A percentile compares a stretch with the other conserved stretches of the same genome.
These are phyloP conservation scores for Agaricus blazei DNA, from an alignment of 768 basidiomycete species.

Conservation along the genomic window DNA sequence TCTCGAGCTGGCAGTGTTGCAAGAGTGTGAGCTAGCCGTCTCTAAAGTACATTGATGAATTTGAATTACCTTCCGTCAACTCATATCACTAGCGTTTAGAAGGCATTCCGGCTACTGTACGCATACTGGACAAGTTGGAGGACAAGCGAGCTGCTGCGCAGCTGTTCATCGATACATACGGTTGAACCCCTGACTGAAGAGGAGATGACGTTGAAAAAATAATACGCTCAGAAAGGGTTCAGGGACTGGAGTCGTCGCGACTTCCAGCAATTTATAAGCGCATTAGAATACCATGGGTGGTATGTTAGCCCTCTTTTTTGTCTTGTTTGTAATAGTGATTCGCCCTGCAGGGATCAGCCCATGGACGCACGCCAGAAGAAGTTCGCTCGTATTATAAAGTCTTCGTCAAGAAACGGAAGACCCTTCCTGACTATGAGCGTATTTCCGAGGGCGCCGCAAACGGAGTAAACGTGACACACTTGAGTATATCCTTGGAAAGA, in stretches of 20 bases:
- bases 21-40: slow-evolving; percentile 82
- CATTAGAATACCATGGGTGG: slow-evolving; percentile 68
- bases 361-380: slow-evolving; percentile 68
- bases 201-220: slow-evolving; percentile 77
- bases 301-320: slow-evolving; percentile 25
- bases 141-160: slow-evolving; percentile 76
- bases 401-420: slow-evolving; percentile 63
- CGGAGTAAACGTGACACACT: slow-evolving; percentile 82
- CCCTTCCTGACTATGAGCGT: slow-evolving; percentile 77
- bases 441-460: slow-evolving; percentile 85
- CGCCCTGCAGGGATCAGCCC: slow-evolving; percentile 48
- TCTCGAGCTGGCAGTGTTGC: slow-evolving; percentile 68
- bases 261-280: slow-evolving; percentile 74
- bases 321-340: too few species aligned
- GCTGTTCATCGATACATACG: slow-evolving; percentile 74
- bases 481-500: slow-evolving; percentile 71
- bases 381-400: slow-evolving; percentile 68
- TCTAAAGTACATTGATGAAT: slow-evolving; percentile 48
- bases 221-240: slow-evolving; percentile 73
- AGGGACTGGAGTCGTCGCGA: slow-evolving; percentile 47
- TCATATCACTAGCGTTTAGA: background rate
- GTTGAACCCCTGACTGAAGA: slow-evolving; percentile 91
- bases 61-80: background rate
- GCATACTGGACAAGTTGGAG: slow-evolving; percentile 81
- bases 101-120: too few species aligned